Evolutionary conservation across 2,329 filamentous ascomycete genomes (phyloP).

Genomic region (Alternaria solani): DNA sequence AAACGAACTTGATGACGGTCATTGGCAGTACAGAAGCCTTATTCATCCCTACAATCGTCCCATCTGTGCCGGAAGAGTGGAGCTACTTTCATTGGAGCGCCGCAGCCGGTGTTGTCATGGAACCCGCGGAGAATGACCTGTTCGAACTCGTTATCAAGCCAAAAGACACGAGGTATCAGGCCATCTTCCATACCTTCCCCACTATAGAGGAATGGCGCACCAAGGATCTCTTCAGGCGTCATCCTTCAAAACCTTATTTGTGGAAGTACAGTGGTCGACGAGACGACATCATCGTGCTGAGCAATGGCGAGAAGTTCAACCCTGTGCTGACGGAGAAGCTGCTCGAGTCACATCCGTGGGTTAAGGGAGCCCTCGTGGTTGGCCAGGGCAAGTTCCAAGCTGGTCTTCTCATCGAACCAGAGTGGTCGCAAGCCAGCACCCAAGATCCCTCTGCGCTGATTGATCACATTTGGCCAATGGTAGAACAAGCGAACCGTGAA

Average conservation of each 20-base stretch:
- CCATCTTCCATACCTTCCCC: slow-evolving; percentile 5
- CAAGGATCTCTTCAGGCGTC: slow-evolving; percentile 26
- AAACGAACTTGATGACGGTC: not conserved
- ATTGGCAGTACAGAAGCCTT: slow-evolving; percentile 9
- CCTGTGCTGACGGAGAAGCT: slow-evolving; percentile 30
- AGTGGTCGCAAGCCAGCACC: not conserved
- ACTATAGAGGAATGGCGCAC: slow-evolving; percentile 16
- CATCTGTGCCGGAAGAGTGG: slow-evolving; percentile 1
- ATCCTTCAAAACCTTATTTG: slow-evolving; percentile 23
- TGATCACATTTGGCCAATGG: slow-evolving; percentile 32
- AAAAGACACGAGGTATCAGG: slow-evolving; percentile 3
- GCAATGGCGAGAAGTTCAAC: slow-evolving; percentile 43
- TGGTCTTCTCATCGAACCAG: slow-evolving; percentile 33
- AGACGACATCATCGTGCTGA: slow-evolving; percentile 45
- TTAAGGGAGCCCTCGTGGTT: slow-evolving; percentile 29
- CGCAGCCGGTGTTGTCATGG: slow-evolving; percentile 3
- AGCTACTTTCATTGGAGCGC: slow-evolving; percentile 2
- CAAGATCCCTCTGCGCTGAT: slow-evolving; percentile 16
- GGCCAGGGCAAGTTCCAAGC: slow-evolving; percentile 31
- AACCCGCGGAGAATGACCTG: slow-evolving; percentile 3
- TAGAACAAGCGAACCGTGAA: slow-evolving; percentile 30
- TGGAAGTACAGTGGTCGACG: slow-evolving; percentile 42
- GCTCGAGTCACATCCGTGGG: slow-evolving; percentile 17
- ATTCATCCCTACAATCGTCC: not conserved
- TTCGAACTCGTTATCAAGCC: slow-evolving; percentile 9